Conservation (phyloP, 2,329 filamentous ascomycete species). For the Fusarium sp. region DNA sequence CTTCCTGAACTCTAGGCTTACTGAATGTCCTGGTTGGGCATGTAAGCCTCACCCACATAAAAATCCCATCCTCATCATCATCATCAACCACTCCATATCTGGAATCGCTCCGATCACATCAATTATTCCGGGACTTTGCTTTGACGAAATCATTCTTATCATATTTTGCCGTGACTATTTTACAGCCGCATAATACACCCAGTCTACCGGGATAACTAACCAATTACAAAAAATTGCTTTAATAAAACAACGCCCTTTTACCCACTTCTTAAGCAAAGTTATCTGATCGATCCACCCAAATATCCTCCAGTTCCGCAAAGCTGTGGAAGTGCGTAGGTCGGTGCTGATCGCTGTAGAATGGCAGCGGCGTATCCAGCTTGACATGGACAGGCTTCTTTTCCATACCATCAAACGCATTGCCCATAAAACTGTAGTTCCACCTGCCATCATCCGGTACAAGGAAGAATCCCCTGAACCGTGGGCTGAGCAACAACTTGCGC, state of each 20-base stretch:
- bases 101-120: conserved; percentile 23
- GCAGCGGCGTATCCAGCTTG: conserved; percentile 89
- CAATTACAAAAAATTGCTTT: conserved; percentile 41
- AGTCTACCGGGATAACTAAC: conserved; percentile 11
- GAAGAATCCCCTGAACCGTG: conserved; percentile 96
- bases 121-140: conserved; percentile 22
- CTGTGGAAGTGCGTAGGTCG: conserved; percentile 95
- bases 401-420: conserved; percentile 84
- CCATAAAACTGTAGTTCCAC: conserved; percentile 99
- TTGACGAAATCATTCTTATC: conserved; percentile 7
- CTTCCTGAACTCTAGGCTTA: too few species aligned
- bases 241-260: conserved; percentile 42
- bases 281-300: conserved; percentile 92
- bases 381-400: conserved; percentile 94
- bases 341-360: conserved; percentile 94
- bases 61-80: too few species aligned
- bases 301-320: conserved; percentile 96
- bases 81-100: conserved; percentile 22
- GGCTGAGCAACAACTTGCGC: conserved; percentile 90
- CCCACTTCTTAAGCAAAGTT: conserved; percentile 80
- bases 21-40: too few species aligned
- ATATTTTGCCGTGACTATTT: conserved; percentile 30
- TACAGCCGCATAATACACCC: conserved; percentile 38
- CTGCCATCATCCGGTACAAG: conserved; percentile 88
- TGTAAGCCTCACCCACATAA: too few species aligned